Conservation (phyloP, 768 basidiomycete genomes). For the Lactifluus volemus region DNA sequence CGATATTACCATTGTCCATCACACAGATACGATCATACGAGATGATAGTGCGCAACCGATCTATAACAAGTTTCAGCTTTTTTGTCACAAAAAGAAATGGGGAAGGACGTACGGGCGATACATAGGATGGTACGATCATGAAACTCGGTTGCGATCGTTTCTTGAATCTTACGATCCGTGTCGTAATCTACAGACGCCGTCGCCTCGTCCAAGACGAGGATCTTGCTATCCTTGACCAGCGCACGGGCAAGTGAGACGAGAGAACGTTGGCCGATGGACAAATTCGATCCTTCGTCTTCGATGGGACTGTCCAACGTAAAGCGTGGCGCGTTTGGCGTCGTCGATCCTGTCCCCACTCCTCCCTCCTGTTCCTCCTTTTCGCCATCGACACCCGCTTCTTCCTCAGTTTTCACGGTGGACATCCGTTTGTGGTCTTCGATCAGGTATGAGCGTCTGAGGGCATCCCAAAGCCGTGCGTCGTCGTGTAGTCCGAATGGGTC, state of each 20-base stretch:
- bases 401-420: slow-evolving; percentile 24
- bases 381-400: slow-evolving; percentile 27
- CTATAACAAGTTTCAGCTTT: slow-evolving; percentile 26
- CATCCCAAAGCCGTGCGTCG: slow-evolving; percentile 81
- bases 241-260: slow-evolving; percentile 66
- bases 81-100: background rate
- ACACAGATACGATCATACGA: slow-evolving; percentile 86
- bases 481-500: slow-evolving; percentile 82
- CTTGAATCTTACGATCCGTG: slow-evolving; percentile 86
- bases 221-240: slow-evolving; percentile 43
- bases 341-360: slow-evolving; percentile 20
- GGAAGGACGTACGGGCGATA: slow-evolving; percentile 61
- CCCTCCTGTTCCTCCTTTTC: slow-evolving; percentile 35
- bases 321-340: slow-evolving; percentile 26
- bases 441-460: slow-evolving; percentile 76
- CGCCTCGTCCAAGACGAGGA: slow-evolving; percentile 87
- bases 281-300: slow-evolving; percentile 80
- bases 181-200: slow-evolving; percentile 88
- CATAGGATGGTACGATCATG: slow-evolving; percentile 76
- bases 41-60: slow-evolving; percentile 82
- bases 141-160: slow-evolving; percentile 82
- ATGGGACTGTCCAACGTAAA: slow-evolving; percentile 80
- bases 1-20: slow-evolving; percentile 71
- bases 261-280: slow-evolving; percentile 76
- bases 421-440: slow-evolving; percentile 41